A percentile compares a stretch with the other conserved stretches of the same genome.
These are phyloP conservation scores for Fraxinus velutina DNA, from an alignment of 305 asterid species.

Conservation along the genomic window DNA sequence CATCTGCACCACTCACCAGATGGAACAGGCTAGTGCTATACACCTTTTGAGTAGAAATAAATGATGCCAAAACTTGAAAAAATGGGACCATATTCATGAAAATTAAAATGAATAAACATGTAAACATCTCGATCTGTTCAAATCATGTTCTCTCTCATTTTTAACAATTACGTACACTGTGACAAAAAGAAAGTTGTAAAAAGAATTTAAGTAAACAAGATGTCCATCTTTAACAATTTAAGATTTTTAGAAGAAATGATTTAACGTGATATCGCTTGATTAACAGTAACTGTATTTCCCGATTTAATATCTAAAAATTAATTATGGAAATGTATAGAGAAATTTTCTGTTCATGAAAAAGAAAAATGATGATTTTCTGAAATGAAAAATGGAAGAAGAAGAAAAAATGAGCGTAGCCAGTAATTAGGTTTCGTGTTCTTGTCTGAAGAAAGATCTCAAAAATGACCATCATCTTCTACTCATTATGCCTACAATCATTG, in stretches of 20 bases:
- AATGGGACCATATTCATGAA: background rate
- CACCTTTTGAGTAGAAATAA: slow-evolving; percentile 37
- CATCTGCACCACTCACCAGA: slow-evolving; percentile 5
- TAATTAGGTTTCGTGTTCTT: slow-evolving; percentile 26
- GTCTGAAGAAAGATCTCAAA: slow-evolving; percentile 34
- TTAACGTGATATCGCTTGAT: background rate
- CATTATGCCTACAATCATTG: slow-evolving; percentile 49
- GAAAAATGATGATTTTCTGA: background rate
- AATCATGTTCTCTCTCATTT: background rate
- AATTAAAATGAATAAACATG: background rate
- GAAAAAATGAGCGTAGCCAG: slow-evolving; percentile 9
- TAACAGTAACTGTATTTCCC: background rate
- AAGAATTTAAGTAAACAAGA: background rate
- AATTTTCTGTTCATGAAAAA: background rate
- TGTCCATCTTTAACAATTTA: background rate
- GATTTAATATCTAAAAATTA: background rate
- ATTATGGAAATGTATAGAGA: background rate
- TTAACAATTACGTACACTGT: background rate
- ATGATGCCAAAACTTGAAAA: slow-evolving; percentile 34
- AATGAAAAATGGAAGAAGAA: background rate
- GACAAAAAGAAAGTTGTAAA: background rate
- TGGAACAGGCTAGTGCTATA: slow-evolving; percentile 25
- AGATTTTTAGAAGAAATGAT: background rate
- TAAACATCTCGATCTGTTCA: background rate
- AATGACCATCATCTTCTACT: slow-evolving; percentile 41